phyloP scores from a whole-genome alignment of 2,329 filamentous ascomycete species.

The Penicillium freii region DNA sequence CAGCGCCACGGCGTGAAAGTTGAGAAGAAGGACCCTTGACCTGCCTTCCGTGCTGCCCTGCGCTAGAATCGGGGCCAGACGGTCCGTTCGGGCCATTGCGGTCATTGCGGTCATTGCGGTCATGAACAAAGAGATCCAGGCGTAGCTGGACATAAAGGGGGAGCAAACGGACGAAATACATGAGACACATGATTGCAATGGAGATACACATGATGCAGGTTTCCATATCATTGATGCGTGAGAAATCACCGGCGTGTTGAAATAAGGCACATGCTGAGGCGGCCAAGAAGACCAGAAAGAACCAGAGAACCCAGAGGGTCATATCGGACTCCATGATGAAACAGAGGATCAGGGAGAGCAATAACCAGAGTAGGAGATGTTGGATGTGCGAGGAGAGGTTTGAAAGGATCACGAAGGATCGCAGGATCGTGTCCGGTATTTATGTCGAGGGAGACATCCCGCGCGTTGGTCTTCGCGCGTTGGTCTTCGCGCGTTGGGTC shows the following conservation, averaged over 20 bases:
- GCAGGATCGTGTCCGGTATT: neutral
- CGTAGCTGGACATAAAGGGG: neutral
- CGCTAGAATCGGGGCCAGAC: neutral
- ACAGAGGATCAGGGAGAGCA: neutral
- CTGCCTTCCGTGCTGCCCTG: neutral
- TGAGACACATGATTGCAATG: neutral
- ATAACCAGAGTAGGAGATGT: neutral
- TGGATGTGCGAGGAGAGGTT: neutral
- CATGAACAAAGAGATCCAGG: neutral
- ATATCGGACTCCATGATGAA: neutral
- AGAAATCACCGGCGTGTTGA: neutral
- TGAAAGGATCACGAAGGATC: neutral
- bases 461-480: no score
- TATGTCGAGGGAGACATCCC: neutral
- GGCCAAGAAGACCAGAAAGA: neutral
- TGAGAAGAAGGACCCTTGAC: accelerated
- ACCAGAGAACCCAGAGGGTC: no score
- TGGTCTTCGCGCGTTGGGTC: no score
- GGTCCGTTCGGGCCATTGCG: neutral
- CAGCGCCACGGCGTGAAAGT: neutral
- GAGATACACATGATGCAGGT: neutral
- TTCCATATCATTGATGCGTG: accelerated
- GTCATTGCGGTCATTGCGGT: neutral
- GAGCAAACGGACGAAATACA: neutral
- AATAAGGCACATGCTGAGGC: neutral